Base-by-base conservation (phyloP, 2,329 filamentous ascomycete genomes). In the Fusarium austroafricanum region DNA sequence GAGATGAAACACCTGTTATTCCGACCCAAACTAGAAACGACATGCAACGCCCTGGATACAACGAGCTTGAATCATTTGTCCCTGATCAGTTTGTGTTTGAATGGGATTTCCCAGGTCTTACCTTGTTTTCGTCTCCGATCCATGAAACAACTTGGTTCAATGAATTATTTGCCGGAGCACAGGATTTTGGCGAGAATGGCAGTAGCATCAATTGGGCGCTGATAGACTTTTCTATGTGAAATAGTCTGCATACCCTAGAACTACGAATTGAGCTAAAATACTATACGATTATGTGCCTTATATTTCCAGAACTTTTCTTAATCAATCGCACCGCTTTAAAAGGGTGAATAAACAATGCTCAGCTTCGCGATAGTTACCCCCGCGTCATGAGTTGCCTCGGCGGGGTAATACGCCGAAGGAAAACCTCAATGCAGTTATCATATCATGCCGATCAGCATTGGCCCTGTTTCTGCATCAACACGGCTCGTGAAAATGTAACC, bases 11-110 rank as follows among this genome's bases (percentile, higher is more conserved):
- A 8, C 0, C 14, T 5, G 20, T 15, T 12, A n/a, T 31, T 3
- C 3, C 28, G 10, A 3, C 8, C 2, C 50, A 45, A 3, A 10
- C 21, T 6, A 18, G 9, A 8, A 15, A 9, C 3, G 55, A 44
- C 20, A 3, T 15, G 5, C 14, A 20, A 6, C 12, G 10, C 7
- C 17, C 31, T n/a, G 43, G 39, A 0, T 39, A 58, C 3, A 64
- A 46, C 1, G 61, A 64, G 1, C 35, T 64, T 6, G 60, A 64
- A 20, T 52, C 61, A 0, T 64, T 64, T 10, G 20, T 64, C 2
- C 53, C 61, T 10, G 61, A 64, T 3, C 61, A 64, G 5, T 64
- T 64, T 3, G 61, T 64, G 1, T 64, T 64, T 5, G 61, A 64
- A 20, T 64, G 59, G 61, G 61, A 64, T 8, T 64, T 64, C 8